Base-by-base conservation (phyloP, 495 filamentous ascomycete species). In the Aspergillus taichungensis region DNA sequence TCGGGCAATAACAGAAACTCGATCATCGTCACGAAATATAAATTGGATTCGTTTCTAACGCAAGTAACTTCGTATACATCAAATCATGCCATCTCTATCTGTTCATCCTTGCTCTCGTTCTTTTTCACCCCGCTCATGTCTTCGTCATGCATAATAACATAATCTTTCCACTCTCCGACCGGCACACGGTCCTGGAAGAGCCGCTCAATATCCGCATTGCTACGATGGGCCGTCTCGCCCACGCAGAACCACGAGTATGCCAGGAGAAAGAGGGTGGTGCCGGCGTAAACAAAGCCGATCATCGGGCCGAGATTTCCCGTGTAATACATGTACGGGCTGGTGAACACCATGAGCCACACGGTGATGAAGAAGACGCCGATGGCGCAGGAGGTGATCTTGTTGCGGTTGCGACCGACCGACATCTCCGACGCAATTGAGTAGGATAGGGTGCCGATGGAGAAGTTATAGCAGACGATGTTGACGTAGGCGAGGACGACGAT, bases 211-310 rank as follows among this genome's bases (percentile, higher is more conserved):
- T 69, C 66, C 11, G 42, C 28, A 29, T 57, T 57, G 5, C 49
- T 59, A 8, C 66, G 36, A 2, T 61, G 64, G 6, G 50, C 47
- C 4, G 60, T 63, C 43, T 69, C 66, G 6, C 66, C 66, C 1
- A 69, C 64, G 50, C 66, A 67, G 45, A 69, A 69, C 53, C 56
- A 69, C 12, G 57, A 54, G 47, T 59, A 69, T n/a, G 56, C 60
- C 3, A 67, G 41, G 13, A 55, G 43, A 13, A 58, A 47, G 6
- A 59, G 41, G 0, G 58, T 61, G 0, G 59, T 62, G 9, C 51
- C 64, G 6, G 54, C 55, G 37, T 66, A 67, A 7, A 69, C 52
- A 45, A 69, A 69, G 0, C 60, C 60, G 9, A 64, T 45, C 64
- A 59, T 69, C 8, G 66, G 62, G 0, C 64, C 66, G 1, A 69